Conservation (phyloP, 805 yeast species). For the Starmera caribaea region DNA sequence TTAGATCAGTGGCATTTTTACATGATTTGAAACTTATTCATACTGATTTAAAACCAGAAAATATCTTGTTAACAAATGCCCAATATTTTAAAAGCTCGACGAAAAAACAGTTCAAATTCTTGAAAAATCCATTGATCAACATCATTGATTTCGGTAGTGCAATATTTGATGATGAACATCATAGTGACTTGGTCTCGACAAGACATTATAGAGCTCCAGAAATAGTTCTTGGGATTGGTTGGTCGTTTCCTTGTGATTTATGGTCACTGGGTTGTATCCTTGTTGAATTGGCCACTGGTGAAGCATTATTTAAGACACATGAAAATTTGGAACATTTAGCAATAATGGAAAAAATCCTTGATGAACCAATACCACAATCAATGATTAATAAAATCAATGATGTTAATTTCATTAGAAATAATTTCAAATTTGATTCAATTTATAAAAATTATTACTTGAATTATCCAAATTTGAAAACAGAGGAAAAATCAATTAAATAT, state of each 20-base stretch:
- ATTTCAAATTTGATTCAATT: slow-evolving; percentile 2
- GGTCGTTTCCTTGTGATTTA: slow-evolving; percentile 95
- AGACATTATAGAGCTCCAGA: slow-evolving; percentile 97
- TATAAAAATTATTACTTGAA: slow-evolving; percentile 14
- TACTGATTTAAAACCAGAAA: slow-evolving; percentile 96
- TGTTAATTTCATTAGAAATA: slow-evolving; percentile 3
- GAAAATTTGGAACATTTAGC: slow-evolving; percentile 92
- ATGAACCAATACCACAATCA: slow-evolving; percentile 34
- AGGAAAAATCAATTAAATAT: slow-evolving; percentile 24
- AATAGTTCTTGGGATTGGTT: slow-evolving; percentile 86
- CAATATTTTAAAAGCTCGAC: slow-evolving; percentile 13
- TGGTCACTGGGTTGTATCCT: slow-evolving; percentile 96
- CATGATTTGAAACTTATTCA: slow-evolving; percentile 89
- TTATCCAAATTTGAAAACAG: slow-evolving; percentile 31
- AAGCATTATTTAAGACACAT: slow-evolving; percentile 89
- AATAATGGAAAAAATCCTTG: slow-evolving; percentile 80
- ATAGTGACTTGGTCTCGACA: slow-evolving; percentile 85
- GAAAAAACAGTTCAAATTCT: slow-evolving; percentile 28
- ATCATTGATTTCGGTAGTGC: slow-evolving; percentile 98
- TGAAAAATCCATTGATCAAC: slow-evolving; percentile 73
- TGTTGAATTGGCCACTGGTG: slow-evolving; percentile 88
- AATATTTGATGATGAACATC: slow-evolving; percentile 88
- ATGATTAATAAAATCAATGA: slow-evolving; percentile 20
- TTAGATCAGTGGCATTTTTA: slow-evolving; percentile 76
- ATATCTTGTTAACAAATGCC: slow-evolving; percentile 40